A percentile compares a stretch with the other conserved stretches of the same genome.
phyloP scores from a whole-genome alignment of 257 asterid genomes.

The Coffea eugenioides region DNA sequence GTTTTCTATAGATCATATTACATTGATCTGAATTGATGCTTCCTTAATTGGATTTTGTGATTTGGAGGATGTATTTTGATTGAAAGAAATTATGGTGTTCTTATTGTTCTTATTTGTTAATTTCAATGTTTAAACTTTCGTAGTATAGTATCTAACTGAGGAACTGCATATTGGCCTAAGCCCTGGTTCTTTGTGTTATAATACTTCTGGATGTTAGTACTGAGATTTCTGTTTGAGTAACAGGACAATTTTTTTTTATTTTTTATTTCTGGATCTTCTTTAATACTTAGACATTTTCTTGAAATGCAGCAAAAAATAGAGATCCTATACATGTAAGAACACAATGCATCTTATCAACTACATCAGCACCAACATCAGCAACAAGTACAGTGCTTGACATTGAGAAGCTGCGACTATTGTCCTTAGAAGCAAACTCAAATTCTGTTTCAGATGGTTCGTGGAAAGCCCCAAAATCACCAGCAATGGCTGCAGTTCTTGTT shows the following conservation, averaged over 20 bases:
- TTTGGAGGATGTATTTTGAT: not conserved
- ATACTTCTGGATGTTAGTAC: not conserved
- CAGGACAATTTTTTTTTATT: not conserved
- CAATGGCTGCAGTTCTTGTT: constrained; percentile 54
- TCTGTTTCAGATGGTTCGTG: constrained; percentile 57
- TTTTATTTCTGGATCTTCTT: constrained; percentile 17
- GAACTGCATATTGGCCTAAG: constrained; percentile 1
- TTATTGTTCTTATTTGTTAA: not conserved
- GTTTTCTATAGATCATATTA: not conserved
- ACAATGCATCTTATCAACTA: constrained; percentile 66
- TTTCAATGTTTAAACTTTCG: not conserved
- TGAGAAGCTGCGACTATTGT: constrained; percentile 57
- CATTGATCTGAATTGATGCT: not conserved
- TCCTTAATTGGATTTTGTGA: not conserved
- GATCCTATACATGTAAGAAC: constrained; percentile 52
- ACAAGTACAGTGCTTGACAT: constrained; percentile 58
- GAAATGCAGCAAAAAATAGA: constrained; percentile 72
- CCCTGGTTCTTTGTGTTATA: not conserved
- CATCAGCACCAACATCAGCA: constrained; percentile 49
- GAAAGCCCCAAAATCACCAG: constrained; percentile 38
- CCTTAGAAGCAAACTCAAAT: constrained; percentile 58
- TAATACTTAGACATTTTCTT: constrained; percentile 9
- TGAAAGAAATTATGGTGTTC: not conserved
- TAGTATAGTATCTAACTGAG: not conserved
- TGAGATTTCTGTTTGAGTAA: constrained; percentile 1